phyloP scores from a whole-genome alignment of 345 rosid species.

The Murraya paniculata region DNA sequence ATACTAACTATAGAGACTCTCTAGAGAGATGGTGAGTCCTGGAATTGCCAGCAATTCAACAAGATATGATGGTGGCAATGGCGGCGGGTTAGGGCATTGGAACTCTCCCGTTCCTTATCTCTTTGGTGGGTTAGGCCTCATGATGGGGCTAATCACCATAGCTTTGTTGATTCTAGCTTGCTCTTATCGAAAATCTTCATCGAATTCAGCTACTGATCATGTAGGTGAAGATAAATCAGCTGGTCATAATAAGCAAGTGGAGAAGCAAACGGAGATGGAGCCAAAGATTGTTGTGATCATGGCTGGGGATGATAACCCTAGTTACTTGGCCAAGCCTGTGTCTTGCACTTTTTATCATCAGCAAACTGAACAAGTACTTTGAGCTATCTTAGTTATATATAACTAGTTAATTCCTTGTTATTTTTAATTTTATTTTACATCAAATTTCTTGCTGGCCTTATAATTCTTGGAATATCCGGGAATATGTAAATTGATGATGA shows the following conservation, averaged over 20 bases:
- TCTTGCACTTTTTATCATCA: background rate
- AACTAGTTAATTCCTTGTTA: background rate
- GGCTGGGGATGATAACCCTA: conserved; percentile 64
- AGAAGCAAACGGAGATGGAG: conserved; percentile 44
- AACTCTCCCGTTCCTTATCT: conserved; percentile 52
- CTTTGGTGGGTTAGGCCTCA: conserved; percentile 43
- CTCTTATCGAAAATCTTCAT: conserved; percentile 25
- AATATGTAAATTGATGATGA: conserved; percentile 4
- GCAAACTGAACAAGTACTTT: conserved; percentile 7
- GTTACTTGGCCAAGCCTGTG: conserved; percentile 50
- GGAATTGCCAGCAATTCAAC: conserved; percentile 31
- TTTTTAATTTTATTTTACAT: background rate
- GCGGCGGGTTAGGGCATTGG: conserved; percentile 23
- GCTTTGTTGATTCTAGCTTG: conserved; percentile 49
- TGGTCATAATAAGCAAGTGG: background rate
- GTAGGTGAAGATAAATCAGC: conserved; percentile 15
- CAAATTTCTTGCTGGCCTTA: background rate
- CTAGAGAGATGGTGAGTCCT: conserved; percentile 26
- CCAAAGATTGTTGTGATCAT: conserved; percentile 68
- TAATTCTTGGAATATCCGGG: background rate
- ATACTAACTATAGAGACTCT: background rate
- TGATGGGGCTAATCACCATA: conserved; percentile 44
- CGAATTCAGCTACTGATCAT: background rate
- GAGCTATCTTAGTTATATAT: background rate
- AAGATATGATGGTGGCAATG: background rate